Percentiles rank a stretch among this genome's conserved stretches.
phyloP scores from a whole-genome alignment of 768 basidiomycete genomes.

The Tylopilus rubrobrunneus region DNA sequence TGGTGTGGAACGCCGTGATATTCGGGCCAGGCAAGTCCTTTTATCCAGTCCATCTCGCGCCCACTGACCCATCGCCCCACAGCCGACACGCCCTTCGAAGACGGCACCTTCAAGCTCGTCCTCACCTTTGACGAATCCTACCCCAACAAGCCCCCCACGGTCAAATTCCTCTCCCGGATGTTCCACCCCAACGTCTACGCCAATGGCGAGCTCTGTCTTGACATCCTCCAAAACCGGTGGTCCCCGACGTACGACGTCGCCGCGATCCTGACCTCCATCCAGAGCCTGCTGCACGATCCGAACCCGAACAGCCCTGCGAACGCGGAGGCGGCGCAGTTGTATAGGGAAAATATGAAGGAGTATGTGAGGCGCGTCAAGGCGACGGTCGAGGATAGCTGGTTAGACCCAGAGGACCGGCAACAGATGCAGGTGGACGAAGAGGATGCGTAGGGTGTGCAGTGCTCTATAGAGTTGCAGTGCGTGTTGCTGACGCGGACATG shows the following conservation, averaged over 20 bases:
- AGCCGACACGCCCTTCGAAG: slow-evolving; percentile 99
- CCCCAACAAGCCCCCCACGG: slow-evolving; percentile 96
- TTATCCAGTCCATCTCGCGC: neutral
- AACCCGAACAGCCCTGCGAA: slow-evolving; percentile 99
- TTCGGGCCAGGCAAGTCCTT: slow-evolving; percentile 85
- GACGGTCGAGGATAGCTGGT: slow-evolving; percentile 94
- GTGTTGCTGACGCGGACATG: neutral
- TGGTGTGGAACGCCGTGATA: slow-evolving; percentile 99
- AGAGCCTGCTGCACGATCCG: slow-evolving; percentile 93
- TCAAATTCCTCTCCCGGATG: slow-evolving; percentile 96
- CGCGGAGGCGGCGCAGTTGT: slow-evolving; percentile 95
- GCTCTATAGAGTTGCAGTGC: neutral
- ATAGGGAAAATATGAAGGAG: slow-evolving; percentile 98
- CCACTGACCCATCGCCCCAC: neutral
- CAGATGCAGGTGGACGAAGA: slow-evolving; percentile 45
- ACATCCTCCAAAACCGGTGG: slow-evolving; percentile 99
- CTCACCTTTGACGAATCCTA: slow-evolving; percentile 97
- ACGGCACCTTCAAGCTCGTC: slow-evolving; percentile 96
- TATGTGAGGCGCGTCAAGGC: slow-evolving; percentile 90
- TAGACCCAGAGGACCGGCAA: slow-evolving; percentile 70
- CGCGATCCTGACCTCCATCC: slow-evolving; percentile 95
- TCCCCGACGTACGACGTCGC: slow-evolving; percentile 98
- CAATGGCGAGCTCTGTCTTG: slow-evolving; percentile 96
- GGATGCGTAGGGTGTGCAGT: neutral
- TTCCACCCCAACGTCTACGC: slow-evolving; percentile 99